Evolutionary conservation across 129 eudicot genomes (phyloP), one percentile per base, ranked within the genome.

Genomic region (Chrysanthemum lavandulifolium): DNA sequence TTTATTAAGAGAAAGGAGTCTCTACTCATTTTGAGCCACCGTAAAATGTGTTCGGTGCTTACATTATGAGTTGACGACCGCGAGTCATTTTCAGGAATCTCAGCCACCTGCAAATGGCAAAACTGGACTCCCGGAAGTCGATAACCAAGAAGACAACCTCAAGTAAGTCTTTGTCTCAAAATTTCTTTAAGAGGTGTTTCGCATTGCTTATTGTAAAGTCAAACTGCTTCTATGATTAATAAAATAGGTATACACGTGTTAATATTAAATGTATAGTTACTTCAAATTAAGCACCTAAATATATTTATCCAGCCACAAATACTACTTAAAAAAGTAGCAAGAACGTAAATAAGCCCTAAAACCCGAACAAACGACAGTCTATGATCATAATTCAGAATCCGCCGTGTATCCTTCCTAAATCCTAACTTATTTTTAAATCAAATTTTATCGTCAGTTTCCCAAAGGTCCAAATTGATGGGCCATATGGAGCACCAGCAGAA

Each of bases 401-500:
- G 9, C 0, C 47, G 2, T 40, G 10, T 40, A 40, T 40, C 10
- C 9, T 66, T 47, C 48, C 25, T 14, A 66, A 66, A 10, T 45
- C 48, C 25, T 14, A 66, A 66, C 19, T 45, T 36, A 40, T 40
- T 40, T 36, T 7, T 66, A 45, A 31, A 66, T 66, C 16, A 11
- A 40, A 47, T n/a, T 36, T 15, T 55, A 6, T 75, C 64, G 23
- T 71, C 79, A 89, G 96, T 57, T 79, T 69, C 61, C 90, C 90
- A 1, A 90, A 65, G 72, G 86, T 90, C 45, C 25, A 71, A 62
- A 90, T 90, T 14, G 97, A 87, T 15, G 97, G 97, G 6, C 94
- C 97, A 73, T 90, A 90, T 14, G 94, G 91, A 67, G 97, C 97
- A 65, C 88, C 97, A 58, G 80, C 97, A 58, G 89, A 84, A 73